Evolutionary conservation across 2,329 filamentous ascomycete species (phyloP).

Genomic region (Knufia fluminis): DNA sequence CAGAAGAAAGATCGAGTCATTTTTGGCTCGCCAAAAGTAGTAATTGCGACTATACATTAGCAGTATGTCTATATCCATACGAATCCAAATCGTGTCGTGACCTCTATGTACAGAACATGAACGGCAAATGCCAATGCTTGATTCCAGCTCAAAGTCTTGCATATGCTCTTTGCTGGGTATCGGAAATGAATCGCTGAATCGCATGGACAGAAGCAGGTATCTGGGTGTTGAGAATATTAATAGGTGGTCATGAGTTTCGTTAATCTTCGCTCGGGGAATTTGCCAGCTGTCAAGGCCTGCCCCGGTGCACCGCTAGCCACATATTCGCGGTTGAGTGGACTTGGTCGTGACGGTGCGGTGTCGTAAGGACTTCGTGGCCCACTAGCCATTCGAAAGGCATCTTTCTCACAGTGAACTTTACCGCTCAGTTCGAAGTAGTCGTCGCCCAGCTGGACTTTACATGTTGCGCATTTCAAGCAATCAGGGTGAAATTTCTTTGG

Average conservation of each 20-base stretch:
- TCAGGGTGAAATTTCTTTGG: conserved; percentile 77
- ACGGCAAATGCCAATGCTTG: background rate
- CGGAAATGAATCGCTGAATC: background rate
- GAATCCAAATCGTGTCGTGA: background rate
- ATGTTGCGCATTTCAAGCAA: conserved; percentile 74
- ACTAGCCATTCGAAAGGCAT: conserved; percentile 51
- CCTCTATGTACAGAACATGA: background rate
- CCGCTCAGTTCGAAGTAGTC: conserved; percentile 89
- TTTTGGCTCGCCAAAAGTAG: background rate
- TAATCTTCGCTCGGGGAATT: conserved; percentile 41
- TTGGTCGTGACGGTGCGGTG: conserved; percentile 23
- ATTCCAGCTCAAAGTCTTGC: background rate
- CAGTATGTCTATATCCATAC: background rate
- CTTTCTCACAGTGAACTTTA: conserved; percentile 73
- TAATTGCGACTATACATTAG: conserved; percentile 1
- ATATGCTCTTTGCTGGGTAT: background rate
- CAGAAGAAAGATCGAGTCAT: background rate
- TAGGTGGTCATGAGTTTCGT: conserved; percentile 39
- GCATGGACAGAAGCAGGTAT: background rate
- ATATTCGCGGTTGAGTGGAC: conserved; percentile 22
- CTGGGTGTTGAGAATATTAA: background rate
- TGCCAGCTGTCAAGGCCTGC: conserved; percentile 23
- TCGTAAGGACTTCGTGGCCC: conserved; percentile 16
- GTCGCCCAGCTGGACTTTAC: conserved; percentile 61
- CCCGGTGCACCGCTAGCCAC: conserved; percentile 21